Conservation (phyloP, 2,329 filamentous ascomycete genomes). For the Whalleya microplaca region DNA sequence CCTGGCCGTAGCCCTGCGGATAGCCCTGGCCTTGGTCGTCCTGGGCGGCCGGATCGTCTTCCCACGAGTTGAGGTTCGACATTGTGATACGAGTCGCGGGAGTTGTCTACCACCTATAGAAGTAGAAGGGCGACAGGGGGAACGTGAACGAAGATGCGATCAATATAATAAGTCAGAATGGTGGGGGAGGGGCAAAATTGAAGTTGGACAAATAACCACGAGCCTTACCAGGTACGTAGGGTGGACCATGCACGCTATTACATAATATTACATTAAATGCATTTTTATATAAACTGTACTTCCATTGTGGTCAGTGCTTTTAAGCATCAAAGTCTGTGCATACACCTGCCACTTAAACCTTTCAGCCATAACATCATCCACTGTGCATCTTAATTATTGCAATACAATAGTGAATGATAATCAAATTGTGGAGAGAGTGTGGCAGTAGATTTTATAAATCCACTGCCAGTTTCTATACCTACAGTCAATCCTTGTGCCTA, state of each 20-base stretch:
- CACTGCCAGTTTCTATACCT: too few relatives aligned
- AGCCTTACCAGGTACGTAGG: not conserved
- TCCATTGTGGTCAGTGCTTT: not conserved
- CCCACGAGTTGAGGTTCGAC: constrained; percentile 94
- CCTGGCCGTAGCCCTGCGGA: not conserved
- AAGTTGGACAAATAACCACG: not conserved
- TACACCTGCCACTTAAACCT: too few relatives aligned
- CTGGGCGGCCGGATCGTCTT: constrained; percentile 80
- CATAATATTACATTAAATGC: not conserved
- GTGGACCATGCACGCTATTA: not conserved
- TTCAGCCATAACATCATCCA: too few relatives aligned
- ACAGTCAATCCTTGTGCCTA: too few relatives aligned
- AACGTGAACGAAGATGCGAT: not conserved
- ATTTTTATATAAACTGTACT: not conserved
- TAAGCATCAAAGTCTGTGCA: too few relatives aligned
- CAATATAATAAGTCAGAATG: not conserved
- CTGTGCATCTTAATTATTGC: too few relatives aligned
- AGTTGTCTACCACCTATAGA: not conserved
- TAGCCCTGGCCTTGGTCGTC: constrained; percentile 53
- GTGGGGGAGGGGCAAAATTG: not conserved
- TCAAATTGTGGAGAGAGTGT: too few relatives aligned
- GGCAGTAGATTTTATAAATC: too few relatives aligned
- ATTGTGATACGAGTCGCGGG: constrained; percentile 48
- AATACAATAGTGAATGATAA: too few relatives aligned
- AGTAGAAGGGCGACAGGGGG: not conserved